Percentiles rank a stretch among this genome's conserved stretches.
Evolutionary conservation across 1,139 yeast genomes (phyloP).

Genomic region (Meyerozyma elateridarum): DNA sequence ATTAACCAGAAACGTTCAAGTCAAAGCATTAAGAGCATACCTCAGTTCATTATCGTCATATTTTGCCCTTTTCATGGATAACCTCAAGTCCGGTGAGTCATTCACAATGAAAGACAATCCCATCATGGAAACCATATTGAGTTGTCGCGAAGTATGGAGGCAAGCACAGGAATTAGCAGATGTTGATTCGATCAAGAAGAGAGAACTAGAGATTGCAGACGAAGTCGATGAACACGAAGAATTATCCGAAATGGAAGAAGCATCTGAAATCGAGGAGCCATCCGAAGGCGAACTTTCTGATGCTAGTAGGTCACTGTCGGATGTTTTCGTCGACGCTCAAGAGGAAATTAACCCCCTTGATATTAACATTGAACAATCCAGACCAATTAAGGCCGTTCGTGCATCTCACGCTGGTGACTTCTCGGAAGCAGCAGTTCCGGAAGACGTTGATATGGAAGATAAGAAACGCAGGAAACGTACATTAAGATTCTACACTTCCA

Average conservation of each 20-base stretch:
- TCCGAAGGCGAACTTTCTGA: too few species aligned
- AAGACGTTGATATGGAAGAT: slow-evolving; percentile 76
- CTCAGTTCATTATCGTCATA: slow-evolving; percentile 71
- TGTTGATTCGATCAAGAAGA: slow-evolving; percentile 8
- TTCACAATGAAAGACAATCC: slow-evolving; percentile 77
- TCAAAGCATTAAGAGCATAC: slow-evolving; percentile 76
- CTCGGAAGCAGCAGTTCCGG: slow-evolving; percentile 62
- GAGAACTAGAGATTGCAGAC: slow-evolving; percentile 16
- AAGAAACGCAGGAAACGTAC: slow-evolving; percentile 78
- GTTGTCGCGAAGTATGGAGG: slow-evolving; percentile 86
- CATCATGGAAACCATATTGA: slow-evolving; percentile 79
- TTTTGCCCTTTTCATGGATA: slow-evolving; percentile 63
- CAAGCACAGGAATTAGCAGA: slow-evolving; percentile 56
- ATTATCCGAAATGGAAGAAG: too few species aligned
- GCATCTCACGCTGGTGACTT: slow-evolving; percentile 40
- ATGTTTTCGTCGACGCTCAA: slow-evolving; percentile 14
- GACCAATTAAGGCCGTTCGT: neutral
- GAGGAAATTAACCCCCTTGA: slow-evolving; percentile 14
- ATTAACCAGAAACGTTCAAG: slow-evolving; percentile 31
- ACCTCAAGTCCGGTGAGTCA: slow-evolving; percentile 48
- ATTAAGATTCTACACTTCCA: slow-evolving; percentile 92
- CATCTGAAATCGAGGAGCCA: too few species aligned
- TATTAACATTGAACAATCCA: slow-evolving; percentile 30
- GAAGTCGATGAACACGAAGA: slow-evolving; percentile 19
- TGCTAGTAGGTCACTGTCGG: too few species aligned